phyloP scores from a whole-genome alignment of 2,329 filamentous ascomycete species.

The Chaetomiaceae sp. region DNA sequence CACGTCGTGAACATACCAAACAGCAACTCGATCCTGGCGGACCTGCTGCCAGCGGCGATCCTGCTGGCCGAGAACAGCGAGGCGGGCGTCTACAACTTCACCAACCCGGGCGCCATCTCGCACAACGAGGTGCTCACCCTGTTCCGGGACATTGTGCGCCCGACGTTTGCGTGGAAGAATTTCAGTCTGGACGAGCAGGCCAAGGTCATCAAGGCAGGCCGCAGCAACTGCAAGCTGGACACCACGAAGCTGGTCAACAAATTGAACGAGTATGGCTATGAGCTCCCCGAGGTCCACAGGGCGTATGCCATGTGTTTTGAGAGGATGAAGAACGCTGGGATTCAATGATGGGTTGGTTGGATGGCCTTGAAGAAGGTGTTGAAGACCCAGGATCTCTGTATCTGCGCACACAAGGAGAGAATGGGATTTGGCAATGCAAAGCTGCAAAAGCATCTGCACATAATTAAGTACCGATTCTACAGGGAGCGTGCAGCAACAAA shows the following conservation, averaged over 20 bases:
- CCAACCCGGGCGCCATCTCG: slow-evolving; percentile 65
- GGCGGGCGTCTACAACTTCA: slow-evolving; percentile 64
- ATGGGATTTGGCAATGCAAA: too few relatives aligned
- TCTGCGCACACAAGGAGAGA: too few relatives aligned
- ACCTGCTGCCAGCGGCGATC: slow-evolving; percentile 58
- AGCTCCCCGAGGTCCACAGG: slow-evolving; percentile 57
- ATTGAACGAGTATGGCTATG: slow-evolving; percentile 53
- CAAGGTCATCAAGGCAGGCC: slow-evolving; percentile 62
- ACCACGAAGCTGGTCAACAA: slow-evolving; percentile 56
- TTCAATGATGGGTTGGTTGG: slow-evolving; percentile 39
- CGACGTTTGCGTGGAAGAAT: slow-evolving; percentile 58
- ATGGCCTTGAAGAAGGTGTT: too few relatives aligned
- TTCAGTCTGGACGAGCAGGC: slow-evolving; percentile 62
- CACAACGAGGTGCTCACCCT: slow-evolving; percentile 63
- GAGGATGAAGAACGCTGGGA: slow-evolving; percentile 55
- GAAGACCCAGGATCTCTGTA: too few relatives aligned
- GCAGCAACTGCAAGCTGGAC: slow-evolving; percentile 63
- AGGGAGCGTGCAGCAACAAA: too few relatives aligned
- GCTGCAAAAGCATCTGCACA: too few relatives aligned
- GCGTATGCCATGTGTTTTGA: slow-evolving; percentile 59
- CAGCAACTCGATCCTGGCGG: slow-evolving; percentile 61
- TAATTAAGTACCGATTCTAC: too few relatives aligned
- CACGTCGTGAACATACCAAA: slow-evolving; percentile 64
- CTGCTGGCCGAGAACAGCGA: slow-evolving; percentile 57
- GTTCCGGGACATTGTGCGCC: slow-evolving; percentile 60